Evolutionary conservation across 768 basidiomycete species (phyloP).

Genomic region (Mycena floridula): DNA sequence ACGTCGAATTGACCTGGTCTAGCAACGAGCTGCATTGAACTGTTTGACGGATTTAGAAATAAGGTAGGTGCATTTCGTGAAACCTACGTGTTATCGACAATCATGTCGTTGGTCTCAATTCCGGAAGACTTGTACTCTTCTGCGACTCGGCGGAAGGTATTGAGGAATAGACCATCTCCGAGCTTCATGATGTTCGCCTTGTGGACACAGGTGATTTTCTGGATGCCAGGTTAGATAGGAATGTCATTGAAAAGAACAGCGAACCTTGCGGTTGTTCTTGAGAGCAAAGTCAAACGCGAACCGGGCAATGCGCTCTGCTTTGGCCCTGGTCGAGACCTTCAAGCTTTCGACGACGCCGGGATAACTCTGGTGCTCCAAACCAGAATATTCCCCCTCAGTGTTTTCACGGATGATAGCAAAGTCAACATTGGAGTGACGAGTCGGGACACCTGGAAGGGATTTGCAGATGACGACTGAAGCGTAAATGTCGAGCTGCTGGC

Average conservation of each 20-base stretch:
- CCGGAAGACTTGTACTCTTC: conserved; percentile 94
- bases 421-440: conserved; percentile 94
- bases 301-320: conserved; percentile 92
- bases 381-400: conserved; percentile 99
- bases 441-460: conserved; percentile 92
- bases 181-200: conserved; percentile 99
- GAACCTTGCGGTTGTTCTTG: conserved; percentile 95
- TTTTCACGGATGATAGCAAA: conserved; percentile 99
- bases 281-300: conserved; percentile 99
- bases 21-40: conserved; percentile 98
- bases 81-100: conserved; percentile 93
- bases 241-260: background rate
- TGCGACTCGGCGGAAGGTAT: conserved; percentile 93
- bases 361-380: conserved; percentile 95
- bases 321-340: conserved; percentile 93
- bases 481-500: conserved; percentile 98
- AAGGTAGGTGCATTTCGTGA: background rate
- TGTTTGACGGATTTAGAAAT: conserved; percentile 20
- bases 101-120: conserved; percentile 95
- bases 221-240: conserved; percentile 2
- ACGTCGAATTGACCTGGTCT: conserved; percentile 96
- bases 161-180: conserved; percentile 97
- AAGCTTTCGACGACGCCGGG: conserved; percentile 98
- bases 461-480: conserved; percentile 98
- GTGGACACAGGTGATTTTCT: conserved; percentile 99